These are phyloP conservation scores for Tuber borchii DNA, from an alignment of 495 filamentous ascomycete genomes.

Conservation along the genomic window DNA sequence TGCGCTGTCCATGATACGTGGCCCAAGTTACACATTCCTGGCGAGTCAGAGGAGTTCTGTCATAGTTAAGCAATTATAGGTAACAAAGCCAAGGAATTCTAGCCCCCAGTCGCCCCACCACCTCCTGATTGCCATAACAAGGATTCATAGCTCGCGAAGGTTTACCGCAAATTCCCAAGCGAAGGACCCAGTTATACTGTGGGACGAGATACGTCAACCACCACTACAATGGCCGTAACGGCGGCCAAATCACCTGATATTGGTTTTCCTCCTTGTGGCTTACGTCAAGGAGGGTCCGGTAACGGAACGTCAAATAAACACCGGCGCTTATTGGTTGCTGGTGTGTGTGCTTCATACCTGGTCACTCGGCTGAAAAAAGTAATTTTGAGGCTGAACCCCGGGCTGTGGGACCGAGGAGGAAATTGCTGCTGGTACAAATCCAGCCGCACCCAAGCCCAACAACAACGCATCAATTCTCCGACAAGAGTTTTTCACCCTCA, in stretches of 20 bases:
- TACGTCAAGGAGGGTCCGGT: not conserved
- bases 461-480: slow-evolving; percentile 4
- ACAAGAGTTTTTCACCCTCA: not conserved
- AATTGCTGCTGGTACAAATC: not conserved
- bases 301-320: not conserved
- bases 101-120: not conserved
- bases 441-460: not conserved
- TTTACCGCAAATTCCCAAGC: not conserved
- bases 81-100: not conserved
- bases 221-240: not conserved
- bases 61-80: not conserved
- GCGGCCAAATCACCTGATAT: not conserved
- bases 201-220: not conserved
- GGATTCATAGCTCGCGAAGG: not conserved
- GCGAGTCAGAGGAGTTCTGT: not conserved
- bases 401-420: not conserved
- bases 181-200: not conserved
- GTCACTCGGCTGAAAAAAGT: not conserved
- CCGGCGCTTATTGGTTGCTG: not conserved
- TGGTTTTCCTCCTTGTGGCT: not conserved
- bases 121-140: not conserved
- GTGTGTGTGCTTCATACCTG: not conserved
- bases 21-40: not conserved
- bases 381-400: not conserved
- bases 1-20: not conserved